Evolutionary conservation across 2,329 filamentous ascomycete species (phyloP), one percentile per base, ranked within the genome.

Genomic region (Xylaria sp.): DNA sequence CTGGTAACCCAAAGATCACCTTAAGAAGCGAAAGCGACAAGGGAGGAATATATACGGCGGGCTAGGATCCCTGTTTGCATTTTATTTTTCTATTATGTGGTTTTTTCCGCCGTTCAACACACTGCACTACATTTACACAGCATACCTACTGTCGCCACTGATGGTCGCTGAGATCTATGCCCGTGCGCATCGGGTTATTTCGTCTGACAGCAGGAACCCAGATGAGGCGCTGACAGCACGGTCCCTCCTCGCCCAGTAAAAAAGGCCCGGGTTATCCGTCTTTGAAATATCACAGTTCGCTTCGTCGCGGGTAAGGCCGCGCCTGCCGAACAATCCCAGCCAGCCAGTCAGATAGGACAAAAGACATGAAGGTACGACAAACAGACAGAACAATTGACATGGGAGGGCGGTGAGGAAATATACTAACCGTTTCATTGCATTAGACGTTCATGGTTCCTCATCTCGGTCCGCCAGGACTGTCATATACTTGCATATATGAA

Each of bases 81-180:
- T 42, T 14, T 31, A 46, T 23, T 54, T 31, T 31, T n/a, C n/a
- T n/a, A n/a, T n/a, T n/a, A n/a, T n/a, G n/a, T n/a, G n/a, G 28
- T 4, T 9, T 9, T 9, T 31, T 31, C 9, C 28, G 28, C 9
- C 28, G 4, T 31, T 31, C 28, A 9, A 31, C 9, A 31, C 23
- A 28, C 4, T 19, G 11, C 14, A 19, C n/a, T n/a, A n/a, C n/a
- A n/a, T n/a, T n/a, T n/a, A n/a, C 17, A 35, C n/a, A 28, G 23
- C 61, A 47, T 55, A 47, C 21, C 45, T 47, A 38, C 21, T 40
- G 17, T 17, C 14, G 15, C 28, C 42, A 45, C 55, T 56, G 64
- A 63, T 66, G 43, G 35, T 53, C 17, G 46, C 60, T 60, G 38
- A 58, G 61, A 66, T 58, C 61, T 40, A 58, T 37, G 46, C 43